Percentiles rank a stretch among this genome's conserved stretches.
phyloP scores from a whole-genome alignment of 176 grass and related monocot species.

The Olyra latifolia region DNA sequence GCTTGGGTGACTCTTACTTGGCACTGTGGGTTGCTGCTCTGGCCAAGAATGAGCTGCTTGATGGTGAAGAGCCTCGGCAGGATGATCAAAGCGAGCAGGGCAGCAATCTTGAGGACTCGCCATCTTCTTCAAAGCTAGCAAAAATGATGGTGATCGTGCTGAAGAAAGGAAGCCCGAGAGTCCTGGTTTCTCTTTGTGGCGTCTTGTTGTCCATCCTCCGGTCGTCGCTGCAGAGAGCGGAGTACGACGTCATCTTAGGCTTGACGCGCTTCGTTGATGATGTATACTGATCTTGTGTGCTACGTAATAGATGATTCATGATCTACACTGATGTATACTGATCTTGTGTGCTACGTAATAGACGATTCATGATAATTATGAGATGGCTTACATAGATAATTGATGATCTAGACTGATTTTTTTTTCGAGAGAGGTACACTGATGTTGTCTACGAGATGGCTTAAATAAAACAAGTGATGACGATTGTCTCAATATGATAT shows the following conservation, averaged over 20 bases:
- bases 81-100: constrained; percentile 33
- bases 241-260: constrained; percentile 54
- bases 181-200: constrained; percentile 59
- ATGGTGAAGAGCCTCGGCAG: constrained; percentile 36
- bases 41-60: constrained; percentile 58
- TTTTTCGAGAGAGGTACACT: no score
- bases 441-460: no score
- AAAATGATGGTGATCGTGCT: constrained; percentile 57
- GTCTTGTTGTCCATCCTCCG: constrained; percentile 51
- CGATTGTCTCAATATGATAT: no score
- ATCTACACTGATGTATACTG: no score
- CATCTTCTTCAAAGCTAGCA: constrained; percentile 54
- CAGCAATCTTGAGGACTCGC: constrained; percentile 10
- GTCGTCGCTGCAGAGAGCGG: constrained; percentile 40
- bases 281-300: no score
- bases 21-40: constrained; percentile 68
- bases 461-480: no score
- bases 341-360: no score
- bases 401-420: no score
- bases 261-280: constrained; percentile 54
- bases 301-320: no score
- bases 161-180: constrained; percentile 73
- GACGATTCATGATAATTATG: no score
- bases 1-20: constrained; percentile 35
- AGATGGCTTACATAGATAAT: no score